Base-by-base conservation (phyloP, 1,139 yeast species). In the Arxiozyma slooffiae region DNA sequence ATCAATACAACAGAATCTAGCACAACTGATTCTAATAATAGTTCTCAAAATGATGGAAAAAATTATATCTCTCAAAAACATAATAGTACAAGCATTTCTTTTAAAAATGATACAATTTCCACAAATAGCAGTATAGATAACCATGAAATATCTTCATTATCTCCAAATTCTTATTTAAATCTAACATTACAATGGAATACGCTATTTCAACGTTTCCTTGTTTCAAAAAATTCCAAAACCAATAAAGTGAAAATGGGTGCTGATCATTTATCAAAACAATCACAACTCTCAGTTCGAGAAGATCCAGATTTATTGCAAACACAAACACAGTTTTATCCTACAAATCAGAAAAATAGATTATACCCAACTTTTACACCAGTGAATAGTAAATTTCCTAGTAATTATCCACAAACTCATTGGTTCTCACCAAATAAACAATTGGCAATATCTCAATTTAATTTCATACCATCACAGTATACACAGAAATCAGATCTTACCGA, bases 381-480 rank as follows among this genome's bases (percentile, higher is more conserved):
- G 14, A 38, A 42, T 4, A 9, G 26, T 20, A 20, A 20, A 11
- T 42, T 42, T 18, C 45, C 39, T 4, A 34, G n/a, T 17, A 42
- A 24, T 30, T 42, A 42, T 16, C 39, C 45, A 20, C 45, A 38
- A 34, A 4, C 7, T 2, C 38, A 18, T 16, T 42, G 45, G 45
- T 42, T 42, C 8, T 42, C 39, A 21, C 45, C 45, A 20, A 42
- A 42, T 42, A 42, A 42, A 18, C 45, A 42, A 2, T 14, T 8
- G 36, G 20, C 39, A 20, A n/a, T 24, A 17, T 24, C 45, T 30
- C 45, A 42, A 34, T 42, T 30, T 18, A 42, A 34, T 42, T 34
- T 30, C 20, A 20, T 7, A 30, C 38, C 45, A 18, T 11, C 45
- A n/a, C 26, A 18, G 20, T 42, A 42, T 34, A 8, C 38, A 21